Base-by-base conservation (phyloP, 768 basidiomycete species). In the Kwoniella pini region DNA sequence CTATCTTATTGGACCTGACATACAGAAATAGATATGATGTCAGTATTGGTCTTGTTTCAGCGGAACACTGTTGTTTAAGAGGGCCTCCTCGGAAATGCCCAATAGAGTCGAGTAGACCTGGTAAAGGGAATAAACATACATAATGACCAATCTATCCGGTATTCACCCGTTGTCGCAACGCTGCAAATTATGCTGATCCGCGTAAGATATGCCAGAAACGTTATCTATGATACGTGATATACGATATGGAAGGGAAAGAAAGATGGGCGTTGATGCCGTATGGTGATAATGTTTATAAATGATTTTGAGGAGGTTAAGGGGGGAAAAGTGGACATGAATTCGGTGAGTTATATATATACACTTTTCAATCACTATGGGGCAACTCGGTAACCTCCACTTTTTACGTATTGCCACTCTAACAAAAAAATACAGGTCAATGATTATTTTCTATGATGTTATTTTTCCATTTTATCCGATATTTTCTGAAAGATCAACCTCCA, bases 1-100 rank as follows among this genome's bases (percentile, higher is more conserved):
- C 92, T 83, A 92, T 91, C 84, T 94, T 94, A 88, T 95, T 95
- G 63, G 91, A 93, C 92, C 94, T n/a, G 33, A 24, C 1, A 50
- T n/a, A 15, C 9, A 24, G 24, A 36, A 36, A 15, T 4, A 52
- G 57, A 49, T 28, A 27, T n/a, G n/a, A n/a, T 50, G 30, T 50
- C 48, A 50, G 48, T 36, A 15, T 7, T 36, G 33, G 7, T 36
- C 48, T 27, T 10, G 27, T 19, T 6, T n/a, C n/a, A n/a, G n/a
- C n/a, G n/a, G n/a, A n/a, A n/a, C n/a, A n/a, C n/a, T n/a, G n/a
- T n/a, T n/a, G n/a, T n/a, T n/a, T n/a, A n/a, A n/a, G n/a, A n/a
- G n/a, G n/a, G n/a, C n/a, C n/a, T n/a, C n/a, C n/a, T n/a, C n/a
- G n/a, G n/a, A n/a, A n/a, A n/a, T n/a, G n/a, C n/a, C n/a, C n/a